These are phyloP conservation scores for Kregervanrija pseudodelftensis DNA, from an alignment of 805 yeast species.

Conservation along the genomic window DNA sequence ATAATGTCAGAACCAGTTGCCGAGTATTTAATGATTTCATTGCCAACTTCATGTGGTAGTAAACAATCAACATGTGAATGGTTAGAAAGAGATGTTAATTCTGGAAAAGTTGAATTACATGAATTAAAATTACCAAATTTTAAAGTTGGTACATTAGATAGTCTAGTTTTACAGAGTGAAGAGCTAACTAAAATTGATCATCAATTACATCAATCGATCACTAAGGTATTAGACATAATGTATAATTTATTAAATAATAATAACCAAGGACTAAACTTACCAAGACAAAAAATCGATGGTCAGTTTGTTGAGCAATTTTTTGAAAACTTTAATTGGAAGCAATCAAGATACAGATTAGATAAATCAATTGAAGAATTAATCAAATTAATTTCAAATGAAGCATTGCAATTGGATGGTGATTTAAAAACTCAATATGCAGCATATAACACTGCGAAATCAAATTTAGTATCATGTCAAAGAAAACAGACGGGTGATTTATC, in stretches of 20 bases:
- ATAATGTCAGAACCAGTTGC: slow-evolving; percentile 18
- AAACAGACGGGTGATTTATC: slow-evolving; percentile 91
- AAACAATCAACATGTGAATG: slow-evolving; percentile 32
- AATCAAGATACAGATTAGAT: slow-evolving; percentile 79
- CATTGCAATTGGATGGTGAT: slow-evolving; percentile 77
- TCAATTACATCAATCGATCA: slow-evolving; percentile 63
- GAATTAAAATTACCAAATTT: slow-evolving; percentile 69
- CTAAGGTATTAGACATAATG: slow-evolving; percentile 73
- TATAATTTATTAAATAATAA: slow-evolving; percentile 27
- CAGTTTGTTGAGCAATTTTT: slow-evolving; percentile 36
- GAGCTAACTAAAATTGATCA: slow-evolving; percentile 76
- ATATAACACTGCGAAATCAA: slow-evolving; percentile 78
- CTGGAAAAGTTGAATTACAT: slow-evolving; percentile 52
- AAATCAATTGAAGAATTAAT: slow-evolving; percentile 75
- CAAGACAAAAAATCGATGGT: slow-evolving; percentile 10
- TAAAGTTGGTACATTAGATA: slow-evolving; percentile 92
- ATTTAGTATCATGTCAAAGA: slow-evolving; percentile 81
- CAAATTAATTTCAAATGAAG: slow-evolving; percentile 63
- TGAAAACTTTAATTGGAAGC: slow-evolving; percentile 80
- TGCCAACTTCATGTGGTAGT: slow-evolving; percentile 23
- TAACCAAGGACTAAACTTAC: slow-evolving; percentile 13
- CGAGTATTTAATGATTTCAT: slow-evolving; percentile 22
- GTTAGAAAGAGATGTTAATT: slow-evolving; percentile 48
- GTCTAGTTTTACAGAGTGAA: slow-evolving; percentile 83
- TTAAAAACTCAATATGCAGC: slow-evolving; percentile 66